phyloP scores from a whole-genome alignment of 1,284 basidiomycete genomes.

The Austroboletus novae-zelandiae region DNA sequence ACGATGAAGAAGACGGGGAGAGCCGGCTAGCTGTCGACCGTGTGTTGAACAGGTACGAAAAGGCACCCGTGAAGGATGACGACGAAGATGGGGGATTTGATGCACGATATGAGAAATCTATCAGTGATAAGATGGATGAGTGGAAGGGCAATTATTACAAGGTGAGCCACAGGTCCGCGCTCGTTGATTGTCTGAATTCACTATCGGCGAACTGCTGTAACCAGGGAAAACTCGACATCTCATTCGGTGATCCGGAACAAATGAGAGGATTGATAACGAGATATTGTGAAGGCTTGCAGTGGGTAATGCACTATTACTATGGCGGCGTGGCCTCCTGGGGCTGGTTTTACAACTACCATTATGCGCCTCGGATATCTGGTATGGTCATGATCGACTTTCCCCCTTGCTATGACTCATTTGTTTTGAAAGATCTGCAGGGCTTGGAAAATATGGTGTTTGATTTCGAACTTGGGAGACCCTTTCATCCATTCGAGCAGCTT shows the following conservation, averaged over 20 bases:
- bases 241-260: slow-evolving; percentile 64
- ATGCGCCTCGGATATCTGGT: slow-evolving; percentile 93
- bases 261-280: slow-evolving; percentile 71
- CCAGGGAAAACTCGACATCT: slow-evolving; percentile 82
- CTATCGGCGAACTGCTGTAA: background rate
- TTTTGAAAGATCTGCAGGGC: slow-evolving; percentile 65
- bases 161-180: slow-evolving; percentile 42
- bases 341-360: slow-evolving; percentile 99
- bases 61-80: slow-evolving; percentile 71
- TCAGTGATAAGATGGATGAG: slow-evolving; percentile 84
- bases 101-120: slow-evolving; percentile 66
- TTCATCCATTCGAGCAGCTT: slow-evolving; percentile 93
- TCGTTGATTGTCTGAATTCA: background rate
- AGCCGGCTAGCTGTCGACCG: slow-evolving; percentile 72
- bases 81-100: slow-evolving; percentile 76
- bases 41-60: slow-evolving; percentile 85
- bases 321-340: slow-evolving; percentile 96
- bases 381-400: slow-evolving; percentile 19
- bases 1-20: slow-evolving; percentile 60
- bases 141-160: slow-evolving; percentile 93
- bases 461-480: slow-evolving; percentile 87
- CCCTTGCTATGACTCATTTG: slow-evolving; percentile 5
- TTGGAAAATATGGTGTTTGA: slow-evolving; percentile 80
- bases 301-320: slow-evolving; percentile 99
- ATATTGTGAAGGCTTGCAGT: slow-evolving; percentile 95